Percentiles rank a stretch among this genome's conserved stretches.
Evolutionary conservation across 306 rosid species (phyloP).

Genomic region (Nissolia schottii): DNA sequence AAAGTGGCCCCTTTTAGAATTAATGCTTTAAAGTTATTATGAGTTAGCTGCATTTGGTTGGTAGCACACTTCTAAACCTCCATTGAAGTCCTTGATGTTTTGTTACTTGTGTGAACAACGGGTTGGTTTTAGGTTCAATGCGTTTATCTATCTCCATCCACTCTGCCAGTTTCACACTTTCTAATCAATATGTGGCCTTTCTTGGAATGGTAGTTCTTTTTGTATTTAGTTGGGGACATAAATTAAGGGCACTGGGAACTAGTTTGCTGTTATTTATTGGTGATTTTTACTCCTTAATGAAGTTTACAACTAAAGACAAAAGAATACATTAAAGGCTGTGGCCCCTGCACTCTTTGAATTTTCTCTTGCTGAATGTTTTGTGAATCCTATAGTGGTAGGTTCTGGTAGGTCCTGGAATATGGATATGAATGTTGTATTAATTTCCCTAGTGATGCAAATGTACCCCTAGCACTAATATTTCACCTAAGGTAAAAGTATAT

Average conservation of each 20-base stretch:
- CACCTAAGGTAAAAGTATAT: too few relatives aligned
- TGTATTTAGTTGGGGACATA: not conserved
- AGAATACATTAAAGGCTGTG: not conserved
- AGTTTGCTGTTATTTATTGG: not conserved
- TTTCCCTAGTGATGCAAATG: too few relatives aligned
- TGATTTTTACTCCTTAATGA: not conserved
- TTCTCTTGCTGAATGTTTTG: not conserved
- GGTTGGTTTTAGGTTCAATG: not conserved
- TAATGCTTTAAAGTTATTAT: not conserved
- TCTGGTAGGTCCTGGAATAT: too few relatives aligned
- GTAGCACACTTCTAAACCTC: not conserved
- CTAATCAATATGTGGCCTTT: not conserved
- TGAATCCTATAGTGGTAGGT: not conserved
- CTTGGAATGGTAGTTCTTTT: not conserved
- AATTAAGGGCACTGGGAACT: not conserved
- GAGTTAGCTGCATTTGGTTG: not conserved
- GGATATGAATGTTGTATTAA: too few relatives aligned
- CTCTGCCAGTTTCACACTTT: not conserved
- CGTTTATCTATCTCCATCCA: not conserved
- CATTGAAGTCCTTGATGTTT: not conserved
- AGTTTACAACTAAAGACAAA: not conserved
- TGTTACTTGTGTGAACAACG: not conserved
- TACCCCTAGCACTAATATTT: too few relatives aligned
- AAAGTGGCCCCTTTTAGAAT: not conserved
- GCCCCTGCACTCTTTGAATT: not conserved